Conservation (phyloP, 805 yeast genomes). For the Candida chauliodis region DNA sequence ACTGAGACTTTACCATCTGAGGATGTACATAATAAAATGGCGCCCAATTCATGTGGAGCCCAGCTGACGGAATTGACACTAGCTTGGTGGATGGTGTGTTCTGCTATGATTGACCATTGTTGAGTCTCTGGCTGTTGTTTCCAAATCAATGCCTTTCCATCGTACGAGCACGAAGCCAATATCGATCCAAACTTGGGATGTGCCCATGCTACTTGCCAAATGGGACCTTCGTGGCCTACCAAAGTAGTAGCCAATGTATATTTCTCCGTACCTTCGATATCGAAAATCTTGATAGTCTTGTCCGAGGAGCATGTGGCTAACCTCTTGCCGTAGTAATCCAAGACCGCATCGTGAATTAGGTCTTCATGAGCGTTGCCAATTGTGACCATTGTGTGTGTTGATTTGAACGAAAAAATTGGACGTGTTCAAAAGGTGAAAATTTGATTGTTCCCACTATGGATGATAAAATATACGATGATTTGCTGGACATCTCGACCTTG, state of each 20-base stretch:
- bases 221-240: conserved; percentile 95
- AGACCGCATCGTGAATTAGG: conserved; percentile 91
- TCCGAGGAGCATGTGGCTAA: conserved; percentile 96
- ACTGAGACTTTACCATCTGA: conserved; percentile 91
- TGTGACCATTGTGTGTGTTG: conserved; percentile 58
- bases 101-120: conserved; percentile 83
- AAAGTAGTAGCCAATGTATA: conserved; percentile 82
- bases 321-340: conserved; percentile 94
- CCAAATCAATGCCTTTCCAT: conserved; percentile 94
- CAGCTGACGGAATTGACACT: conserved; percentile 91
- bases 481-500: conserved; percentile 15
- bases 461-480: conserved; percentile 20
- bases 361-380: conserved; percentile 91
- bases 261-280: conserved; percentile 75
- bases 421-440: conserved; percentile 9
- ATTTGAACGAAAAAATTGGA: conserved; percentile 7
- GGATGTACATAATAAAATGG: conserved; percentile 83
- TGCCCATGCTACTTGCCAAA: conserved; percentile 99
- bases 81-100: conserved; percentile 85
- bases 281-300: conserved; percentile 91
- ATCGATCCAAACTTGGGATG: conserved; percentile 97
- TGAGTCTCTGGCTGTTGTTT: conserved; percentile 76
- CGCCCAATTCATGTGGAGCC: conserved; percentile 98
- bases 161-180: conserved; percentile 91
- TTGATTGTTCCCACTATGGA: conserved; percentile 6